Evolutionary conservation across 1,284 basidiomycete genomes (phyloP).

Genomic region (Limonomyces culmigenus): DNA sequence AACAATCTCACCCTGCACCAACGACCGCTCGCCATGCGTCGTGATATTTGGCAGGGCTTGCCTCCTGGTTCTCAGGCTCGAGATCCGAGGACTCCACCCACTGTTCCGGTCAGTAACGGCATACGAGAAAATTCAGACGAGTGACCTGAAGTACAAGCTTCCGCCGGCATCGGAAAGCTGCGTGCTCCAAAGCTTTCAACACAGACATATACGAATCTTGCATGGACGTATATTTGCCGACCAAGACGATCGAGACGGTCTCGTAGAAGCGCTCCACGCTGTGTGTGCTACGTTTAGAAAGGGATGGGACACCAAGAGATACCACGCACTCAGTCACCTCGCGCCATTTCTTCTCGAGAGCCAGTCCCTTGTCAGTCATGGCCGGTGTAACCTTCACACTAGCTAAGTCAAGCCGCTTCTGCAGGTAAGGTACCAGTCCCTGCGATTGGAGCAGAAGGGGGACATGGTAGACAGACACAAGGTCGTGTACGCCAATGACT

Average conservation of each 20-base stretch:
- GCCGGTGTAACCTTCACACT: conserved; percentile 35
- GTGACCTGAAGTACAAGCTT: conserved; percentile 68
- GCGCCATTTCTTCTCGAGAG: conserved; percentile 64
- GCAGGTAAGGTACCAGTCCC: conserved; percentile 77
- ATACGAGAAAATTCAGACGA: conserved; percentile 4
- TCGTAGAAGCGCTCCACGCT: conserved; percentile 92
- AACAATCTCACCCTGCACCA: conserved; percentile 51
- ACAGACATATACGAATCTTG: conserved; percentile 99
- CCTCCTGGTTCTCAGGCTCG: conserved; percentile 64
- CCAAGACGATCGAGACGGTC: conserved; percentile 78
- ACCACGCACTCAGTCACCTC: conserved; percentile 58
- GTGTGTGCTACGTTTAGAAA: not conserved
- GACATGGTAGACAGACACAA: conserved; percentile 95
- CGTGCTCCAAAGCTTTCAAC: conserved; percentile 93
- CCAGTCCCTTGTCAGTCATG: conserved; percentile 47
- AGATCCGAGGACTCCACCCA: conserved; percentile 98
- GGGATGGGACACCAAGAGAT: conserved; percentile 2
- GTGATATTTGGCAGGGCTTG: conserved; percentile 81
- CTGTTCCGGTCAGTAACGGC: conserved; percentile 19
- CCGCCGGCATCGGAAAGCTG: conserved; percentile 80
- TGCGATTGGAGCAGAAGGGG: conserved; percentile 88
- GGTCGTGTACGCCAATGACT: conserved; percentile 94
- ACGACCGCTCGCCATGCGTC: conserved; percentile 93
- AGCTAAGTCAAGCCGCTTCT: conserved; percentile 65
- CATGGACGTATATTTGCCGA: conserved; percentile 95